These are phyloP conservation scores for Trichoderma erinaceum DNA, from an alignment of 495 filamentous ascomycete species.

Conservation along the genomic window DNA sequence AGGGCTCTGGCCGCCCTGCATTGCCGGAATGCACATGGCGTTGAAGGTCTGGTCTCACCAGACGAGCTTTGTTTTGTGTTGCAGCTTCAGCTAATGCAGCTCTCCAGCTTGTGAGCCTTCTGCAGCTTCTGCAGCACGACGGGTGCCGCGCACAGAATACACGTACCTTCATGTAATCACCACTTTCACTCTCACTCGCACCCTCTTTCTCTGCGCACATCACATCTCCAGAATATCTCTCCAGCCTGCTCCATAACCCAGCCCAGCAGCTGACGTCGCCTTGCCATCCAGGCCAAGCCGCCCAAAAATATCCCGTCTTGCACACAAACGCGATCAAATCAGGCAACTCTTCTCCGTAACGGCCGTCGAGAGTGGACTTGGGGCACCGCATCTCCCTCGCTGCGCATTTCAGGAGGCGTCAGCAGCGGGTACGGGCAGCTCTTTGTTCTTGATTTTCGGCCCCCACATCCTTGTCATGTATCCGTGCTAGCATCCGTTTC, in stretches of 20 bases:
- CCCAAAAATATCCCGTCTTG: background rate
- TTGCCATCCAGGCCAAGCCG: background rate
- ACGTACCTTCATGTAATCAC: background rate
- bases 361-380: background rate
- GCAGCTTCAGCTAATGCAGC: background rate
- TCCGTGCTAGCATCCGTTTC: background rate
- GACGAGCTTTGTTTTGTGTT: background rate
- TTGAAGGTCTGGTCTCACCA: background rate
- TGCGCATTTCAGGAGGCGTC: slow-evolving; percentile 11
- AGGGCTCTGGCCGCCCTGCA: background rate
- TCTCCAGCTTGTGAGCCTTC: background rate
- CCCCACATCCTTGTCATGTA: background rate
- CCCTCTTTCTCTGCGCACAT: background rate
- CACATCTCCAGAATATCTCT: background rate
- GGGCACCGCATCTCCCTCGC: background rate
- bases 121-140: background rate
- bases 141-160: background rate
- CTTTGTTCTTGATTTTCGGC: background rate
- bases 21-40: slow-evolving; percentile 10
- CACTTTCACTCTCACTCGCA: background rate
- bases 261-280: slow-evolving; percentile 13
- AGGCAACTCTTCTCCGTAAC: background rate
- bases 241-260: background rate
- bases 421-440: slow-evolving; percentile 2
- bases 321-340: slow-evolving; percentile 1